These are phyloP conservation scores for Didymella arachidicola DNA, from an alignment of 2,329 filamentous ascomycete genomes.

Conservation along the genomic window DNA sequence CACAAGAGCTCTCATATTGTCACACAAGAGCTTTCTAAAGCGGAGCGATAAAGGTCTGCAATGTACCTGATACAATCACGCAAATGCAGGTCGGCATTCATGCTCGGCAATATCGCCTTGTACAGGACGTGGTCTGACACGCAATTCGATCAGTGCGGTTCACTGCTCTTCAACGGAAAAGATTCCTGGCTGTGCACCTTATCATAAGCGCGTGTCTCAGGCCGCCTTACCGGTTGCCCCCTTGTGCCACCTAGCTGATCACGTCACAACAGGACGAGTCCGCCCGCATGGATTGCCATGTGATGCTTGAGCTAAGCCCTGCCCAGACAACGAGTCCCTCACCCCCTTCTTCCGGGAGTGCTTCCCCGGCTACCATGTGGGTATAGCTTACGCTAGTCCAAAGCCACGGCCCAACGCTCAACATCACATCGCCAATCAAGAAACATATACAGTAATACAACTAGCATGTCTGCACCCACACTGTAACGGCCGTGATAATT, in stretches of 20 bases:
- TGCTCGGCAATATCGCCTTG: background rate
- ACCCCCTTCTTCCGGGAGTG: conserved; percentile 22
- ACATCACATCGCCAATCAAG: conserved; percentile 27
- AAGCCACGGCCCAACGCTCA: conserved; percentile 23
- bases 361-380: conserved; percentile 27
- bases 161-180: background rate
- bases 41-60: conserved; percentile 11
- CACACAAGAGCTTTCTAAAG: conserved; percentile 15
- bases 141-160: background rate
- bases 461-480: conserved; percentile 19
- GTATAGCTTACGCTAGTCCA: conserved; percentile 21
- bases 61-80: conserved; percentile 15
- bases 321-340: conserved; percentile 1
- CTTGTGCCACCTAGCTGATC: conserved; percentile 12
- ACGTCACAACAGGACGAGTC: conserved; percentile 11
- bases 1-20: conserved; percentile 10
- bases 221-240: conserved; percentile 5
- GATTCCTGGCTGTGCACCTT: background rate
- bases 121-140: conserved; percentile 6
- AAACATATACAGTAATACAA: conserved; percentile 14
- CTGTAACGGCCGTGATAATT: conserved; percentile 14
- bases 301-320: conserved; percentile 19
- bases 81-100: conserved; percentile 14
- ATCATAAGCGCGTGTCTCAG: conserved; percentile 16
- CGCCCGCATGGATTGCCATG: conserved; percentile 15